phyloP scores from a whole-genome alignment of 495 filamentous ascomycete species.

The Entonaema liquescens region DNA sequence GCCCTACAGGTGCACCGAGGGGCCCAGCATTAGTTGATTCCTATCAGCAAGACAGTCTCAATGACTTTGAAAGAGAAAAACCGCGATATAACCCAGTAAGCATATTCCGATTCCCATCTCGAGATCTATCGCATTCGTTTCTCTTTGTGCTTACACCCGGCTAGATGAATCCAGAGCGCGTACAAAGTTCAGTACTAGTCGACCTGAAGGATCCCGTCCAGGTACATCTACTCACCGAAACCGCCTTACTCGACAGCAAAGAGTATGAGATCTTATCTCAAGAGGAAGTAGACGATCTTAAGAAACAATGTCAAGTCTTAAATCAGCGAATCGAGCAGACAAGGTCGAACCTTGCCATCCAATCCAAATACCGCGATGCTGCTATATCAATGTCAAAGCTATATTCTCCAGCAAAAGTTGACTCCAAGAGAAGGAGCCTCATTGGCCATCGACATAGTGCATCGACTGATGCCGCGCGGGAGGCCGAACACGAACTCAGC shows the following conservation, averaged over 20 bases:
- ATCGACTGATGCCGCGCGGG: slow-evolving; percentile 55
- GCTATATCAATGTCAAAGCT: slow-evolving; percentile 84
- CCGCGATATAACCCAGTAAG: slow-evolving; percentile 60
- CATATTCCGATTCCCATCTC: neutral
- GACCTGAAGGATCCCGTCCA: slow-evolving; percentile 65
- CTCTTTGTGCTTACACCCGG: slow-evolving; percentile 28
- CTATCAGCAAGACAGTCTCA: slow-evolving; percentile 56
- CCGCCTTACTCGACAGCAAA: slow-evolving; percentile 85
- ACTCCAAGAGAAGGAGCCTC: slow-evolving; percentile 60
- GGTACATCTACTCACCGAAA: slow-evolving; percentile 91
- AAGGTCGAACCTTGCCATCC: slow-evolving; percentile 83
- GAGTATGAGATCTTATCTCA: slow-evolving; percentile 85
- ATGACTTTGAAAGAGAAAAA: slow-evolving; percentile 55
- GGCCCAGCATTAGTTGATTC: slow-evolving; percentile 55
- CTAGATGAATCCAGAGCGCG: slow-evolving; percentile 50
- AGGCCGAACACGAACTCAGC: slow-evolving; percentile 77
- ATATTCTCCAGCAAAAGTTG: slow-evolving; percentile 61
- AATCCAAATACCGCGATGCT: slow-evolving; percentile 93
- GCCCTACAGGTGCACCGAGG: slow-evolving; percentile 40
- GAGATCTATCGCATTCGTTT: slow-evolving; percentile 7
- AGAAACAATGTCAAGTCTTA: slow-evolving; percentile 79
- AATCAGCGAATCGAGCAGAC: slow-evolving; percentile 79
- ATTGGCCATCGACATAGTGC: slow-evolving; percentile 59
- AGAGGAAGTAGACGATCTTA: slow-evolving; percentile 89
- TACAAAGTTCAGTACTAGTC: slow-evolving; percentile 55